These are phyloP conservation scores for Kockovaella imperatae DNA, from an alignment of 768 basidiomycete genomes.

Conservation along the genomic window DNA sequence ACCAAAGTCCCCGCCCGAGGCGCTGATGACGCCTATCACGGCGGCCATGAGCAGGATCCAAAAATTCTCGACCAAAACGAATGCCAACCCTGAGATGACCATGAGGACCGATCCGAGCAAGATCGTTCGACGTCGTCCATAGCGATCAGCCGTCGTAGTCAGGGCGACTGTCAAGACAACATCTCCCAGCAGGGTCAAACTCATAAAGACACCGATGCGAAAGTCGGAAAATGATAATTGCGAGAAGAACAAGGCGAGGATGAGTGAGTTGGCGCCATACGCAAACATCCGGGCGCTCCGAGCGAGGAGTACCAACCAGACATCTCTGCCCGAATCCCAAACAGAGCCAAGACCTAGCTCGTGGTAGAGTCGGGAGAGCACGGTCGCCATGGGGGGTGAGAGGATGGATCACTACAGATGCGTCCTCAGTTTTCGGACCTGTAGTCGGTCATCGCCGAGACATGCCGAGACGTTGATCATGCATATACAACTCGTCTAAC, in stretches of 20 bases:
- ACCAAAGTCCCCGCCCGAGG: conserved; percentile 28
- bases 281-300: conserved; percentile 25
- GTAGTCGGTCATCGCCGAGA: too few relatives aligned
- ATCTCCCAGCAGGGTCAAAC: conserved; percentile 38
- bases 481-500: too few relatives aligned
- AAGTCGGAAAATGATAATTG: conserved; percentile 27
- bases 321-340: too few relatives aligned
- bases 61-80: conserved; percentile 18
- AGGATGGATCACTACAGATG: too few relatives aligned
- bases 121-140: conserved; percentile 29
- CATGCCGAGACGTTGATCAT: too few relatives aligned
- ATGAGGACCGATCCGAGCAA: conserved; percentile 30
- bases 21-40: conserved; percentile 29
- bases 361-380: too few relatives aligned
- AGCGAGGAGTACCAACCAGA: conserved; percentile 25
- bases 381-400: too few relatives aligned
- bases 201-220: conserved; percentile 36
- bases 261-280: conserved; percentile 25
- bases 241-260: conserved; percentile 35
- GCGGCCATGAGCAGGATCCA: conserved; percentile 30
- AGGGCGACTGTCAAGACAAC: conserved; percentile 29
- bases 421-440: too few relatives aligned
- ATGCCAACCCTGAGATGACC: conserved; percentile 25
- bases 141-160: conserved; percentile 27
- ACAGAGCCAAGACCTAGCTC: too few relatives aligned